Percentiles rank a stretch among this genome's conserved stretches.
phyloP scores from a whole-genome alignment of 2,329 filamentous ascomycete genomes.

The Alternaria viburni region DNA sequence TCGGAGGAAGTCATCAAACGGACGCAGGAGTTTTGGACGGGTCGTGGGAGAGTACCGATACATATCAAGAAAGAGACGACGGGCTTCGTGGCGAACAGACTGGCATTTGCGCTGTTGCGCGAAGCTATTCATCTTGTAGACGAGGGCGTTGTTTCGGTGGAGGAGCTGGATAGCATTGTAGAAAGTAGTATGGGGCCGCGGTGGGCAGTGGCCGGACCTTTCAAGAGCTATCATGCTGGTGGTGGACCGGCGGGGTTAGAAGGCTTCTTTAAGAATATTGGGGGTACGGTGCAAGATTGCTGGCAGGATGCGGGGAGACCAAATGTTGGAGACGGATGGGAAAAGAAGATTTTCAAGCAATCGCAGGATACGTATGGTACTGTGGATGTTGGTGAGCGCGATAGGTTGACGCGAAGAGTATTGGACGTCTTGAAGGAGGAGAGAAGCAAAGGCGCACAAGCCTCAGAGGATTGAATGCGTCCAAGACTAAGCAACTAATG shows the following conservation, averaged over 20 bases:
- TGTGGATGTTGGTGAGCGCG: constrained; percentile 50
- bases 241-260: constrained; percentile 61
- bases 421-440: constrained; percentile 48
- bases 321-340: constrained; percentile 54
- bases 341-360: constrained; percentile 54
- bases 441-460: constrained; percentile 9
- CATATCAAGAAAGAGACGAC: constrained; percentile 59
- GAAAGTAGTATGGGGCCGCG: constrained; percentile 36
- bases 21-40: constrained; percentile 56
- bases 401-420: constrained; percentile 51
- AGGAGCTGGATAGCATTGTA: constrained; percentile 60
- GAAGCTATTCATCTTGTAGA: constrained; percentile 63
- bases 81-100: constrained; percentile 65
- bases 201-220: constrained; percentile 55
- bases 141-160: constrained; percentile 58
- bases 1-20: constrained; percentile 44
- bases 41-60: constrained; percentile 54
- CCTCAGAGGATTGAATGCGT: background rate
- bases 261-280: constrained; percentile 63
- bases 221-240: constrained; percentile 65
- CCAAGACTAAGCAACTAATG: background rate
- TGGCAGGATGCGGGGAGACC: constrained; percentile 59
- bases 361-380: constrained; percentile 56
- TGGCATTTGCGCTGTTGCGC: constrained; percentile 63
- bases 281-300: constrained; percentile 60